phyloP scores from a whole-genome alignment of 106 monocot species.

The Vanilla planifolia region DNA sequence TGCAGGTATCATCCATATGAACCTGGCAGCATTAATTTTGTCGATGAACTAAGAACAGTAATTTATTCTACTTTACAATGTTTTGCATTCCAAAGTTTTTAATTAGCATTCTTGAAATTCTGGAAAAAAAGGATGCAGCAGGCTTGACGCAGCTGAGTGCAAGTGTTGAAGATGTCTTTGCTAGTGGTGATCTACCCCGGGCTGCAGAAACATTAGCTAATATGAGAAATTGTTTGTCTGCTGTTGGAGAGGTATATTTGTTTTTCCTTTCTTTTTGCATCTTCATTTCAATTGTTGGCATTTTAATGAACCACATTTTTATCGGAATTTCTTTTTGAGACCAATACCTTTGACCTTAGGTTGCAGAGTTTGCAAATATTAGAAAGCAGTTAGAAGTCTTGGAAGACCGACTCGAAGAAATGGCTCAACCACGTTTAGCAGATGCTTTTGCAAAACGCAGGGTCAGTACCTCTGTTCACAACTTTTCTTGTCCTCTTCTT shows the following conservation, averaged over 20 bases:
- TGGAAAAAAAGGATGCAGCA: constrained; percentile 73
- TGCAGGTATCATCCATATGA: constrained; percentile 57
- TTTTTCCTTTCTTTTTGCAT: background rate
- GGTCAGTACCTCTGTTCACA: constrained; percentile 23
- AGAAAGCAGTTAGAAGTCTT: constrained; percentile 94
- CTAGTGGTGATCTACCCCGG: constrained; percentile 95
- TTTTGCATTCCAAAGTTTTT: background rate
- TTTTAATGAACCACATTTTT: background rate
- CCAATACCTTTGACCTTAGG: constrained; percentile 30
- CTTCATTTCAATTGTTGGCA: background rate
- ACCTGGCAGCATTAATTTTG: background rate
- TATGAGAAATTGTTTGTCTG: constrained; percentile 96
- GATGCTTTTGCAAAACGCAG: constrained; percentile 85
- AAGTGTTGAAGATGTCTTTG: constrained; percentile 96
- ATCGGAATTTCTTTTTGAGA: background rate
- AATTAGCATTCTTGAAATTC: constrained; percentile 8
- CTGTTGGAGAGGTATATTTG: constrained; percentile 78
- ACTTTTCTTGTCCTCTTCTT: background rate
- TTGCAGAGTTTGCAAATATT: constrained; percentile 99
- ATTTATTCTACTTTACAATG: background rate
- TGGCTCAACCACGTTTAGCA: constrained; percentile 86
- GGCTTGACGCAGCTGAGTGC: constrained; percentile 93
- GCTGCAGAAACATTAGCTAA: constrained; percentile 97
- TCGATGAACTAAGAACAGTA: background rate
- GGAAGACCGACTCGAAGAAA: constrained; percentile 92